These are phyloP conservation scores for Nyssa sinensis DNA, from an alignment of 148 eudicot species.

Conservation along the genomic window DNA sequence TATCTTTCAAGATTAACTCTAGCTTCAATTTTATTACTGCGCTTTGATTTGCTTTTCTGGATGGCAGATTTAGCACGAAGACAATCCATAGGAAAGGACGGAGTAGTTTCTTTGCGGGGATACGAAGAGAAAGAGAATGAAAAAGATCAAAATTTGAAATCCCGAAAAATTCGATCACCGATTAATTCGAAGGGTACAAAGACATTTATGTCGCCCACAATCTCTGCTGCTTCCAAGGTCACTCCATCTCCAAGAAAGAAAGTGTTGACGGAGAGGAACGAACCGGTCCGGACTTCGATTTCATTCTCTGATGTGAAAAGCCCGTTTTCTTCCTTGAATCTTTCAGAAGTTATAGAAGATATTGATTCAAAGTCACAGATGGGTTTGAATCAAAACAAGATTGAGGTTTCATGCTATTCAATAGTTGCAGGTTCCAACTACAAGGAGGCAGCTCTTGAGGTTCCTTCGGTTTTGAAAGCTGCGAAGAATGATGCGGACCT, in stretches of 20 bases:
- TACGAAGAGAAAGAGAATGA: constrained; percentile 79
- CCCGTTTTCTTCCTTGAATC: constrained; percentile 34
- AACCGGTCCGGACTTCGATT: constrained; percentile 60
- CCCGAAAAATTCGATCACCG: constrained; percentile 41
- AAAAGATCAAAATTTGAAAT: constrained; percentile 42
- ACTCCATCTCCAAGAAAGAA: constrained; percentile 85
- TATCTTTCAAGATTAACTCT: neutral
- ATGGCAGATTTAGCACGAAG: constrained; percentile 49
- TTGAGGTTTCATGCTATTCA: no score
- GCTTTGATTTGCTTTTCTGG: neutral
- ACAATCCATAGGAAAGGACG: constrained; percentile 38
- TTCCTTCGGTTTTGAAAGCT: constrained; percentile 25
- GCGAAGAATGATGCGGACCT: constrained; percentile 21
- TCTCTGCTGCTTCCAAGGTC: constrained; percentile 87
- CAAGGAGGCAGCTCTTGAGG: constrained; percentile 23
- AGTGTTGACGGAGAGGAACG: constrained; percentile 78
- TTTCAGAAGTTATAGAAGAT: constrained; percentile 28
- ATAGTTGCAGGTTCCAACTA: constrained; percentile 16
- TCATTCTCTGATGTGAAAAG: constrained; percentile 61
- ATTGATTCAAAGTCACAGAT: constrained; percentile 17
- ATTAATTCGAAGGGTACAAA: constrained; percentile 44
- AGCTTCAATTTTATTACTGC: neutral
- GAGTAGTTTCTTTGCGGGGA: constrained; percentile 20
- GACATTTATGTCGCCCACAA: constrained; percentile 89
- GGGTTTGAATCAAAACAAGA: no score